Evolutionary conservation across 495 filamentous ascomycete species (phyloP), one percentile per base, ranked within the genome.

Genomic region (Podospora fimiseda): DNA sequence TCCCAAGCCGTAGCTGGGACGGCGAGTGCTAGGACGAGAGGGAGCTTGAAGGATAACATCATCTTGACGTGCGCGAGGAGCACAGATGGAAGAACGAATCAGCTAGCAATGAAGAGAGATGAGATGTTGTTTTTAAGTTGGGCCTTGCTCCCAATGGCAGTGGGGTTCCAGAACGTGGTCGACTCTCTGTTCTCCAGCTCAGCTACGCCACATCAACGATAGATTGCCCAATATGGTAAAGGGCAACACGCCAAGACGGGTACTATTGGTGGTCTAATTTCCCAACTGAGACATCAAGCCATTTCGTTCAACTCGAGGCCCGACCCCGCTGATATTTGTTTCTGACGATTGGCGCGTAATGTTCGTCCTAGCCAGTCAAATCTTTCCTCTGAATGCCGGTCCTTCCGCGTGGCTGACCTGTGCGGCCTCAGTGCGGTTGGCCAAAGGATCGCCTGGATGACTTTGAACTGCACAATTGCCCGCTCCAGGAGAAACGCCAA

Each of bases 401-500:
- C n/a, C n/a, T n/a, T n/a, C n/a, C n/a, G n/a, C n/a, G n/a, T n/a
- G 33, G 33, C 8, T 37, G 33, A 14, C n/a, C 33, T 8, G 33
- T 8, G 8, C 39, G 5, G 39, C 14, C 16, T 41, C 6, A 18
- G 16, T n/a, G 5, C 16, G 16, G 13, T 5, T 5, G 13, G 13
- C 16, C 39, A 18, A n/a, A 41, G 39, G 5, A 41, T n/a, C 5
- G 11, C 11, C 16, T 41, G 8, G 11, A 18, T 56, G 11, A 27
- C 19, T 30, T 57, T 30, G 43, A 57, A 45, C 30, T 21, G 43
- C 15, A 44, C 50, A 13, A 57, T 33, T 14, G 45, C 50, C 20
- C 39, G 52, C 9, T 57, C 55, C 8, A 57, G 45, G 5, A 36
- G 20, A 21, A 43, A 57, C 2, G 55, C 55, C n/a, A 57, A 14